These are phyloP conservation scores for Tolypocladium paradoxum DNA, from an alignment of 2,329 filamentous ascomycete genomes.

Conservation along the genomic window DNA sequence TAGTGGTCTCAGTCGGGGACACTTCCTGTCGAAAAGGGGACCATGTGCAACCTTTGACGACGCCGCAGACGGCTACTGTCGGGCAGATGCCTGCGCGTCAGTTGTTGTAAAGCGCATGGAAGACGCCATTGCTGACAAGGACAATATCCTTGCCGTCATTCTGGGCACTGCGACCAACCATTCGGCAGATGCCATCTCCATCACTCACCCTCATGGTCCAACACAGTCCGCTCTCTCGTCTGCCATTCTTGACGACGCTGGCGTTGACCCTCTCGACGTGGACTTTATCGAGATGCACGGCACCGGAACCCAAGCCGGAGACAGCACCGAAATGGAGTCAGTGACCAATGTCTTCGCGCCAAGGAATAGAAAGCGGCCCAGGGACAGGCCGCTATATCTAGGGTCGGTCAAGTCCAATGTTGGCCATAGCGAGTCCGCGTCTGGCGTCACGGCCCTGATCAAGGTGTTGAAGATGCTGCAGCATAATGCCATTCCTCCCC, in stretches of 20 bases:
- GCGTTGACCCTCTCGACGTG: constrained; percentile 63
- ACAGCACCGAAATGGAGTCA: constrained; percentile 70
- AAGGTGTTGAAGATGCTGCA: constrained; percentile 55
- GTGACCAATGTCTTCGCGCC: constrained; percentile 49
- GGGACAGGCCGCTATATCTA: not conserved
- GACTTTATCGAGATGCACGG: constrained; percentile 84
- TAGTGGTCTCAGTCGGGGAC: constrained; percentile 1
- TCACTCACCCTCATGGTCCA: constrained; percentile 68
- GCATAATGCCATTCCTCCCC: constrained; percentile 44
- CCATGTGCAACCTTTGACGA: not conserved
- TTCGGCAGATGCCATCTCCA: constrained; percentile 70
- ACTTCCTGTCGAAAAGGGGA: constrained; percentile 2
- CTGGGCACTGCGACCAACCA: constrained; percentile 69
- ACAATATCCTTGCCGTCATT: constrained; percentile 65
- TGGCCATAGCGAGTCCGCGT: constrained; percentile 51
- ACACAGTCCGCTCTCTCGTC: constrained; percentile 65
- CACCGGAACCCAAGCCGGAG: constrained; percentile 76
- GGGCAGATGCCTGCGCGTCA: constrained; percentile 64
- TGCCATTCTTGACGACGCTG: constrained; percentile 57
- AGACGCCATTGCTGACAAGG: constrained; percentile 64
- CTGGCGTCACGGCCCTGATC: constrained; percentile 44
- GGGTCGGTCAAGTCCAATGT: constrained; percentile 48
- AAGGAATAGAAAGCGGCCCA: constrained; percentile 14
- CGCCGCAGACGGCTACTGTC: constrained; percentile 70
- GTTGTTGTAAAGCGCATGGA: constrained; percentile 69